Conservation (phyloP, 129 eudicot genomes). For the Escallonia rubra region DNA sequence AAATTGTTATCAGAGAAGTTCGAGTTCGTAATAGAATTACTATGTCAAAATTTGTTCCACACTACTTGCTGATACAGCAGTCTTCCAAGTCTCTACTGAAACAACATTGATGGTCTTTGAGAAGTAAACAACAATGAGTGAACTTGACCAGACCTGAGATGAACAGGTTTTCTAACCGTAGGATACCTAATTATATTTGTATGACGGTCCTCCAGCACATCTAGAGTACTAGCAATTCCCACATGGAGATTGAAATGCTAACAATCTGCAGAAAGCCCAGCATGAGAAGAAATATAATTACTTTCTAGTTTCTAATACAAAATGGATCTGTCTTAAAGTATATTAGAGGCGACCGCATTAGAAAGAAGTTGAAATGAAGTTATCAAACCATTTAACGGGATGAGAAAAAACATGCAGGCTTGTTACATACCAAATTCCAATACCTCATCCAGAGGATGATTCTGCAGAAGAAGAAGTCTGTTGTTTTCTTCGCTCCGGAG, state of each 20-base stretch:
- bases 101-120: too few species aligned
- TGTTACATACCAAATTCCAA: too few species aligned
- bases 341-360: not conserved
- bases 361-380: too few species aligned
- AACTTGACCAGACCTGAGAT: slow-evolving; percentile 8
- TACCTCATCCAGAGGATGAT: slow-evolving; percentile 9
- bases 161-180: not conserved
- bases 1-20: not conserved
- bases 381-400: too few species aligned
- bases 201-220: not conserved
- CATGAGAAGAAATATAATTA: not conserved
- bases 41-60: not conserved
- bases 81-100: too few species aligned
- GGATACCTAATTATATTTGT: slow-evolving; percentile 1
- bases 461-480: slow-evolving; percentile 24
- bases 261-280: not conserved
- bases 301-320: not conserved
- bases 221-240: not conserved
- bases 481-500: slow-evolving; percentile 57
- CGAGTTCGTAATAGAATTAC: not conserved
- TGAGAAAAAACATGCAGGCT: too few species aligned
- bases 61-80: too few species aligned
- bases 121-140: not conserved
- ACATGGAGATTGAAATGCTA: not conserved
- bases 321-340: not conserved